These are phyloP conservation scores for Pyrenochaeta sp. DNA, from an alignment of 2,329 filamentous ascomycete genomes.

Conservation along the genomic window DNA sequence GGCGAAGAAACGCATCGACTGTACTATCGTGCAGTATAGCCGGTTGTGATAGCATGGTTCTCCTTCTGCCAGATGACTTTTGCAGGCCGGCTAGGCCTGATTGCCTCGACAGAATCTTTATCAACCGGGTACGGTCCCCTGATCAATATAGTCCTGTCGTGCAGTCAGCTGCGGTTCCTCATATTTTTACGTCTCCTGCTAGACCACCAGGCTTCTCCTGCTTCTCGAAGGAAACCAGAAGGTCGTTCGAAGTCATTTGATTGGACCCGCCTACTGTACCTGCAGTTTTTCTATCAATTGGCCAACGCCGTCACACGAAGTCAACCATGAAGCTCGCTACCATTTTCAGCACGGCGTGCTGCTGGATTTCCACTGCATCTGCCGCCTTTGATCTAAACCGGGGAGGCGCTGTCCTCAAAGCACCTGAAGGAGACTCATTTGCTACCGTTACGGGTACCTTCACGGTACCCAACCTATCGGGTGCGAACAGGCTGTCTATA, in stretches of 20 bases:
- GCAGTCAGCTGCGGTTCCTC: constrained; percentile 8
- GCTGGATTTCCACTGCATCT: constrained; percentile 17
- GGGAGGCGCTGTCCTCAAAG: constrained; percentile 36
- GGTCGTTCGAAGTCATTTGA: constrained; percentile 1
- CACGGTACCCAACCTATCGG: constrained; percentile 29
- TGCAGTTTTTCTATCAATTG: neutral
- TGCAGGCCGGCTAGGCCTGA: neutral
- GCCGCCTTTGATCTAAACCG: constrained; percentile 37
- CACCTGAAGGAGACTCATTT: constrained; percentile 33
- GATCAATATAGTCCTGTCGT: constrained; percentile 18
- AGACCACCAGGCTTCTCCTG: constrained; percentile 3
- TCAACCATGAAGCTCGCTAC: constrained; percentile 21
- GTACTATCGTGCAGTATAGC: constrained; percentile 4
- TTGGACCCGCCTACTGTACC: constrained; percentile 3
- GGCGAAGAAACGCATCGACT: neutral
- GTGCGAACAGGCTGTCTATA: constrained; percentile 30
- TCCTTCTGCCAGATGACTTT: neutral
- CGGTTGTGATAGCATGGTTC: constrained; percentile 1
- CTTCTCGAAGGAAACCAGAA: constrained; percentile 7
- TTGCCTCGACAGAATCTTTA: neutral
- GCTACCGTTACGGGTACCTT: constrained; percentile 33
- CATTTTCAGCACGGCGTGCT: constrained; percentile 8
- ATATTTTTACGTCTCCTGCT: constrained; percentile 11
- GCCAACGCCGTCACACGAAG: neutral
- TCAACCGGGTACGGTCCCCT: constrained; percentile 21